Evolutionary conservation across 2,329 filamentous ascomycete species (phyloP).

Genomic region (Uncinocarpus reesii): DNA sequence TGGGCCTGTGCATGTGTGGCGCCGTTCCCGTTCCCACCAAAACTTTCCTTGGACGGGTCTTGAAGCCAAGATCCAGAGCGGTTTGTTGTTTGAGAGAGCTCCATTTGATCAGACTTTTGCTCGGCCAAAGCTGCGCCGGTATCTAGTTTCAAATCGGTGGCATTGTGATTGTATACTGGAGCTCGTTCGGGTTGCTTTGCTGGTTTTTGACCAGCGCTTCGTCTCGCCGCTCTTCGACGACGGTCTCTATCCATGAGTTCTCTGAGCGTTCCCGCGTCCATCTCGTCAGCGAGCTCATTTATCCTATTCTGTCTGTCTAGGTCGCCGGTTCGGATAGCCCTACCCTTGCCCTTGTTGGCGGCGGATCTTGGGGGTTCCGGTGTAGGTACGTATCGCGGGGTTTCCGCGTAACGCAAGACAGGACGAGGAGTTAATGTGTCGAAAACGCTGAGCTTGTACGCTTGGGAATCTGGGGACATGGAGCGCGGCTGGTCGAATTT

Average conservation of each 20-base stretch:
- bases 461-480: constrained; percentile 51
- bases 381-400: constrained; percentile 46
- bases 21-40: constrained; percentile 18
- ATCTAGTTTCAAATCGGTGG: neutral
- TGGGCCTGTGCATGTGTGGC: neutral
- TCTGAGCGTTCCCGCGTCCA: constrained; percentile 73
- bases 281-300: constrained; percentile 65
- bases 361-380: constrained; percentile 40
- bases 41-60: constrained; percentile 27
- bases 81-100: neutral
- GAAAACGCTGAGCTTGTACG: constrained; percentile 70
- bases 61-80: constrained; percentile 26
- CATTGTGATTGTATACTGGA: neutral
- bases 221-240: constrained; percentile 43
- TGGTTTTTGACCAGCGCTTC: constrained; percentile 22
- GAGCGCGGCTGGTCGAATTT: constrained; percentile 65
- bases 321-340: constrained; percentile 50
- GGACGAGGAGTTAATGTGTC: constrained; percentile 78
- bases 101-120: constrained; percentile 5
- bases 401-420: constrained; percentile 62
- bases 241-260: constrained; percentile 87
- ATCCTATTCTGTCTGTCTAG: constrained; percentile 53
- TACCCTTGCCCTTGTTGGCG: constrained; percentile 44
- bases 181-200: neutral
- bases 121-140: neutral